Evolutionary conservation across 2,329 filamentous ascomycete species (phyloP).

Genomic region (Colletotrichum spinosum): DNA sequence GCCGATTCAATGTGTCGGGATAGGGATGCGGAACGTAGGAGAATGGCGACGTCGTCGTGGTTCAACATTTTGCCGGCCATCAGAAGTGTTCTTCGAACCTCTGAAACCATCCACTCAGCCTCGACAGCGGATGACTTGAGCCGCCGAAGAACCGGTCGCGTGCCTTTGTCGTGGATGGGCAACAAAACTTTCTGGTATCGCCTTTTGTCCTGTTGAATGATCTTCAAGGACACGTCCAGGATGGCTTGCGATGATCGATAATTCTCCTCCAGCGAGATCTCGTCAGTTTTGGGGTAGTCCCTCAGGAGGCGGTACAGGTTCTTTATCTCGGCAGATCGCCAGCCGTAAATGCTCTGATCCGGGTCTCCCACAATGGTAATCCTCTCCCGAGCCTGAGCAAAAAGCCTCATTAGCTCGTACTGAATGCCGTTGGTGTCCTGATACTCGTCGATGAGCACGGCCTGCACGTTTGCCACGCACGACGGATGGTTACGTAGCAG

Average conservation of each 20-base stretch:
- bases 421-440: conserved; percentile 97
- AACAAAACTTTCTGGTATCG: conserved; percentile 84
- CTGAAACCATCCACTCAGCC: conserved; percentile 88
- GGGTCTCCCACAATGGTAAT: conserved; percentile 97
- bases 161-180: conserved; percentile 83
- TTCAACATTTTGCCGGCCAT: conserved; percentile 81
- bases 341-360: conserved; percentile 98
- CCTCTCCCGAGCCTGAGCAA: conserved; percentile 77
- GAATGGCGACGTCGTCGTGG: conserved; percentile 83
- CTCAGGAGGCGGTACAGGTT: conserved; percentile 84
- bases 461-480: conserved; percentile 90
- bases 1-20: conserved; percentile 89
- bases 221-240: conserved; percentile 79
- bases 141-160: conserved; percentile 82
- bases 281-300: conserved; percentile 81
- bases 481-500: conserved; percentile 78
- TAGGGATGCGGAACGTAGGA: conserved; percentile 85
- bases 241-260: conserved; percentile 93
- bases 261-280: conserved; percentile 91
- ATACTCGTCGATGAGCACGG: conserved; percentile 95
- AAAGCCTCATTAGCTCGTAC: conserved; percentile 91
- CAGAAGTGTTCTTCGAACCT: conserved; percentile 77
- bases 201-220: conserved; percentile 90
- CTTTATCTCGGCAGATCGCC: conserved; percentile 90
- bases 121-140: conserved; percentile 78